Evolutionary conservation across 2,329 filamentous ascomycete genomes (phyloP).

Genomic region (Chaetomium olivaceum): DNA sequence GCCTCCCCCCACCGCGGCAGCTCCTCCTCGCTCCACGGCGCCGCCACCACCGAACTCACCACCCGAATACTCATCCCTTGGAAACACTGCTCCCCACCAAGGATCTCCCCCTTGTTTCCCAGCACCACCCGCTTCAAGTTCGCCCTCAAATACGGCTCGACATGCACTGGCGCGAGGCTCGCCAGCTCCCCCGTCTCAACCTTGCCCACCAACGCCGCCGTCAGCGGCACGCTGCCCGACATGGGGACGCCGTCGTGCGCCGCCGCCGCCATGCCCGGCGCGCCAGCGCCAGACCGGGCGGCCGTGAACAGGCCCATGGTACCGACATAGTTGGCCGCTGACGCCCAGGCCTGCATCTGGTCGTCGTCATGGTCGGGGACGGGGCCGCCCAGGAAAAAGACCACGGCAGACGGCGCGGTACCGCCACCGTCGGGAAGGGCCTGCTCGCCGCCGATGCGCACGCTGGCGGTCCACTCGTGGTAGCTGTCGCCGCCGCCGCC

Average conservation of each 20-base stretch:
- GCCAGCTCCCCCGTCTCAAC: slow-evolving; percentile 34
- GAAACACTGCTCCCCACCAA: slow-evolving; percentile 10
- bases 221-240: slow-evolving; percentile 55
- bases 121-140: slow-evolving; percentile 26
- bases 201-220: slow-evolving; percentile 49
- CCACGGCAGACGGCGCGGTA: slow-evolving; percentile 57
- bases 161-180: slow-evolving; percentile 26
- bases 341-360: slow-evolving; percentile 49
- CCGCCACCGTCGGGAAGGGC: slow-evolving; percentile 58
- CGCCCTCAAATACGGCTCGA: slow-evolving; percentile 25
- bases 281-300: not conserved
- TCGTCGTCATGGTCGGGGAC: slow-evolving; percentile 41
- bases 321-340: slow-evolving; percentile 59
- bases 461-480: slow-evolving; percentile 68
- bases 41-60: slow-evolving; percentile 27
- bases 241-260: slow-evolving; percentile 39
- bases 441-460: slow-evolving; percentile 60
- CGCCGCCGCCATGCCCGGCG: slow-evolving; percentile 21
- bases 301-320: slow-evolving; percentile 57
- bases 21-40: slow-evolving; percentile 30
- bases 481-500: slow-evolving; percentile 41
- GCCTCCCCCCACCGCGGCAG: slow-evolving; percentile 29
- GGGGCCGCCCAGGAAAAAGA: slow-evolving; percentile 65
- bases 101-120: slow-evolving; percentile 20
- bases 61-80: slow-evolving; percentile 24